A percentile compares a stretch with the other conserved stretches of the same genome.
These are phyloP conservation scores for Cladophialophora yegresii DNA, from an alignment of 2,329 filamentous ascomycete species.

Conservation along the genomic window DNA sequence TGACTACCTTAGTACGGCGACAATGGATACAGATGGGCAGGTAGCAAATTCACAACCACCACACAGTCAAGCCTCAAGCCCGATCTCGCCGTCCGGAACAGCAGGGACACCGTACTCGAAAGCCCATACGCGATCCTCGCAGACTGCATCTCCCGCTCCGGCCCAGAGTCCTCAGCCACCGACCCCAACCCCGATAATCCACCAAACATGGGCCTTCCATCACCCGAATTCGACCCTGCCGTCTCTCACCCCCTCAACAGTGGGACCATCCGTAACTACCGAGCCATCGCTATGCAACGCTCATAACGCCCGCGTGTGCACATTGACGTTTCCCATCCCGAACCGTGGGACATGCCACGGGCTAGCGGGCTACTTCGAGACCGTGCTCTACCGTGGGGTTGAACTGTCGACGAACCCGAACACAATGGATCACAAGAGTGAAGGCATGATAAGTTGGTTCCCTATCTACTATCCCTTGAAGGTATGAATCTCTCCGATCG, in stretches of 20 bases:
- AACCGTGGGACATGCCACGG: conserved; percentile 85
- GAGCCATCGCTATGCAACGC: conserved; percentile 60
- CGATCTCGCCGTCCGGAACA: conserved; percentile 15
- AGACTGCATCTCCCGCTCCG: conserved; percentile 29
- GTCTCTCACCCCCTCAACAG: conserved; percentile 43
- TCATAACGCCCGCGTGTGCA: conserved; percentile 82
- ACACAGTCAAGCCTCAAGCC: neutral
- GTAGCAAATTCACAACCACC: conserved; percentile 5
- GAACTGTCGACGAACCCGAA: conserved; percentile 83
- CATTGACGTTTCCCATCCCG: conserved; percentile 74
- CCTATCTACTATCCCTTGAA: conserved; percentile 97
- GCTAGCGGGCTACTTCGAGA: conserved; percentile 92
- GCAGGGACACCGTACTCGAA: conserved; percentile 20
- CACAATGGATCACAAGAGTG: conserved; percentile 87
- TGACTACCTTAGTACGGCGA: conserved; percentile 77
- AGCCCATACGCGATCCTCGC: conserved; percentile 30
- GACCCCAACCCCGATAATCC: conserved; percentile 43
- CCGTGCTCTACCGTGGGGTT: conserved; percentile 71
- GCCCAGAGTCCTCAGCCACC: conserved; percentile 39
- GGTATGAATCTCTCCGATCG: conserved; percentile 50
- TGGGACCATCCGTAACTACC: conserved; percentile 35
- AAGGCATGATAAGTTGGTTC: conserved; percentile 99
- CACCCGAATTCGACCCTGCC: conserved; percentile 39
- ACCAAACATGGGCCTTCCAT: conserved; percentile 51
- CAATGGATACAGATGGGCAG: conserved; percentile 48